Percentiles rank a stretch among this genome's conserved stretches.
These are phyloP conservation scores for Backusella luteola DNA, from an alignment of 192 early-diverging fungal species.

Conservation along the genomic window DNA sequence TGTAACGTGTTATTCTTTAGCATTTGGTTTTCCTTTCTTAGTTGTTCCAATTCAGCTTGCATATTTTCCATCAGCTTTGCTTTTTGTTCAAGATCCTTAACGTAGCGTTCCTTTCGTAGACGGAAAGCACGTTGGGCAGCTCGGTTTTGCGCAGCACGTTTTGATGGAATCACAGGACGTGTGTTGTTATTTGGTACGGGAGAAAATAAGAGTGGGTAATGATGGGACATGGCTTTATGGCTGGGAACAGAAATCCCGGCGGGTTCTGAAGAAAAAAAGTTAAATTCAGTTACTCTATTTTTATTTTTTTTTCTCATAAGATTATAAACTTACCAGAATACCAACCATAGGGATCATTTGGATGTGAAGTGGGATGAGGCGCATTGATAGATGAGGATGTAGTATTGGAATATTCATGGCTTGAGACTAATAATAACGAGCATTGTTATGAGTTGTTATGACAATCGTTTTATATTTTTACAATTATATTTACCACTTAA, in stretches of 20 bases:
- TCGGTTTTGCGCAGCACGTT: conserved; percentile 87
- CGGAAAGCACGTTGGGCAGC: conserved; percentile 90
- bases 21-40: conserved; percentile 27
- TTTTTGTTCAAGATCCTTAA: conserved; percentile 74
- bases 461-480: background rate
- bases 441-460: background rate
- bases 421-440: background rate
- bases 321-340: conserved; percentile 11
- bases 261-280: background rate
- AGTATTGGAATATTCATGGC: background rate
- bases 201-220: conserved; percentile 10
- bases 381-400: background rate
- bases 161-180: conserved; percentile 42
- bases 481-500: conserved; percentile 1
- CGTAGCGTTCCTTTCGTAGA: conserved; percentile 79
- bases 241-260: conserved; percentile 7
- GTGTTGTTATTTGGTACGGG: background rate
- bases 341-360: conserved; percentile 7
- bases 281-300: background rate
- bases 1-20: conserved; percentile 1
- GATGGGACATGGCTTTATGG: background rate
- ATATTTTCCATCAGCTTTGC: conserved; percentile 56
- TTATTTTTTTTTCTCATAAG: background rate
- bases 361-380: background rate
- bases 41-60: conserved; percentile 28